Conservation (phyloP, 2,329 filamentous ascomycete genomes). For the Fusarium sp. region DNA sequence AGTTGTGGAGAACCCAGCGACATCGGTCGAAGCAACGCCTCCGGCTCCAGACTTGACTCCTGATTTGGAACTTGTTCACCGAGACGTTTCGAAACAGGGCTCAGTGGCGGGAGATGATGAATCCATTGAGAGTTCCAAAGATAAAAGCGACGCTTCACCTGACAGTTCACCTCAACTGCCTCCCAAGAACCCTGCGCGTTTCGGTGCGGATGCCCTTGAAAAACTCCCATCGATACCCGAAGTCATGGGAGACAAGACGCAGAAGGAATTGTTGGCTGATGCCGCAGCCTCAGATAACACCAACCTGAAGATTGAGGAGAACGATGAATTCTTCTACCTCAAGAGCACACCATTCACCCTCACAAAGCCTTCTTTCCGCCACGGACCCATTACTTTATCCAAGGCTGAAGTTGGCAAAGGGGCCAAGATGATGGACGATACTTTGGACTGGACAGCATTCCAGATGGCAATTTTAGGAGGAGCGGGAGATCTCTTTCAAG, state of each 20-base stretch:
- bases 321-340: conserved; percentile 64
- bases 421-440: conserved; percentile 61
- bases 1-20: conserved; percentile 40
- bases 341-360: conserved; percentile 65
- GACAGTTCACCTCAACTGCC: conserved; percentile 34
- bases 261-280: conserved; percentile 17
- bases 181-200: conserved; percentile 43
- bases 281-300: conserved; percentile 4
- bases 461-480: conserved; percentile 75
- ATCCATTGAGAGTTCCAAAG: conserved; percentile 16
- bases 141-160: conserved; percentile 9
- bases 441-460: conserved; percentile 75
- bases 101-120: conserved; percentile 4
- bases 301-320: conserved; percentile 50
- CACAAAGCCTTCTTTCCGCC: conserved; percentile 65
- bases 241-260: conserved; percentile 22
- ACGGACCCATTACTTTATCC: conserved; percentile 69
- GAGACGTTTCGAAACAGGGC: conserved; percentile 43
- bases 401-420: conserved; percentile 60
- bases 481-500: conserved; percentile 66
- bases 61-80: conserved; percentile 45
- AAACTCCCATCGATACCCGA: conserved; percentile 49
- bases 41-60: conserved; percentile 20
- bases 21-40: conserved; percentile 23
- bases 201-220: conserved; percentile 15